Base-by-base conservation (phyloP, 2,329 filamentous ascomycete species). In the Biscogniauxia marginata region DNA sequence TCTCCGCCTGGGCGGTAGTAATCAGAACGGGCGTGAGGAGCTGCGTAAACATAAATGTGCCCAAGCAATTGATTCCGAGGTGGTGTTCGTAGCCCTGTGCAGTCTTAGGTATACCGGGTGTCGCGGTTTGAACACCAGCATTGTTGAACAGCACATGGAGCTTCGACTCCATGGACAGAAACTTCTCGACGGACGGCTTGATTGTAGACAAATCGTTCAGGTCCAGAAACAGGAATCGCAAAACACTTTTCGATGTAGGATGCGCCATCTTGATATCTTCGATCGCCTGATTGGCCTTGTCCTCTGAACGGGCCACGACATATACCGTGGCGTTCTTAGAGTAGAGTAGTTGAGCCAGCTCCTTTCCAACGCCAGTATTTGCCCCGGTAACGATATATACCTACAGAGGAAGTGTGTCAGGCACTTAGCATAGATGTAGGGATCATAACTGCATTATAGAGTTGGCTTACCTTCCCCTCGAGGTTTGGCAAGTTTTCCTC, bases 101-200 rank as follows among this genome's bases (percentile, higher is more conserved):
- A 3, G 71, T 72, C 55, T 64, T 70, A 20, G 65, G 68, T 5
- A 47, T 45, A 4, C 54, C 50, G 2, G 50, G 49, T 0, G 51
- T 39, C 7, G 57, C 49, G 1, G 64, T 59, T 73, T 75, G 75
- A 5, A 77, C 71, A 9, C 71, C 73, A 9, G 75, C 74, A 53
- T 74, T 74, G 54, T 74, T 73, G 61, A 69, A 75, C 0, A 79
- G 66, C 3, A 77, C 73, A 58, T 79, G 66, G 0, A 79, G 68
- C 18, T 63, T 66, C 2, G 54, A 46, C 58, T 78, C 75, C 21
- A 63, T 64, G 1, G 59, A 50, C 0, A 73, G 57, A 52, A 79
- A 78, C 4, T 66, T 61, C 2, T 74, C 60, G 0, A 68, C 75
- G 1, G 74, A 69, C 0, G 59, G 54, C 56, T 76, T 75, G 58